Conservation (phyloP, 2,329 filamentous ascomycete genomes). For the Periconia sp. region DNA sequence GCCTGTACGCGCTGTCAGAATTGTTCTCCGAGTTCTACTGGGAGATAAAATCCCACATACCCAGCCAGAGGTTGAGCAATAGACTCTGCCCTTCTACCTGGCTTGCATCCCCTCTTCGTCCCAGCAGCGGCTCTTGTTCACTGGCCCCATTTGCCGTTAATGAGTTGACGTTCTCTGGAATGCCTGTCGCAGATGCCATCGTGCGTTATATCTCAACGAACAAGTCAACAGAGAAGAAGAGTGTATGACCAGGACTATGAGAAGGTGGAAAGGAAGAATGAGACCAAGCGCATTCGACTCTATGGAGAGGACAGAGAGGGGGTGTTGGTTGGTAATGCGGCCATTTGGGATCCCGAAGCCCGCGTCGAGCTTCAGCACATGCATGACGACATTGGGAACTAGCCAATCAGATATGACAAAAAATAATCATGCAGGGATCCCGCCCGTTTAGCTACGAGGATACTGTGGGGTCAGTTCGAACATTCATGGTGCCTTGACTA, state of each 20-base stretch:
- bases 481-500: too few relatives aligned
- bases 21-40: not conserved
- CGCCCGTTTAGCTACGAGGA: not conserved
- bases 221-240: not conserved
- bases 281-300: not conserved
- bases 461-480: not conserved
- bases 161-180: constrained; percentile 55
- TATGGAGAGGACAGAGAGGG: not conserved
- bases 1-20: constrained; percentile 53
- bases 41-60: constrained; percentile 50
- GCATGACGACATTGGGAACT: constrained; percentile 3
- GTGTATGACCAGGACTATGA: not conserved
- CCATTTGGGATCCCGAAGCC: not conserved
- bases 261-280: not conserved
- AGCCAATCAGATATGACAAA: constrained; percentile 1
- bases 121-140: constrained; percentile 72
- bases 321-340: constrained; percentile 1
- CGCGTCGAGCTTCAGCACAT: not conserved
- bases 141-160: constrained; percentile 30
- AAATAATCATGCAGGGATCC: not conserved
- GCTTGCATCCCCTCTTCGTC: constrained; percentile 69
- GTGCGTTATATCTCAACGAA: not conserved
- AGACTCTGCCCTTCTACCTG: constrained; percentile 68
- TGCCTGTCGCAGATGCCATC: constrained; percentile 71
- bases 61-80: constrained; percentile 71